Base-by-base conservation (phyloP, 352 stramenopile genomes). In the Hyaloperonospora arabidopsidis region DNA sequence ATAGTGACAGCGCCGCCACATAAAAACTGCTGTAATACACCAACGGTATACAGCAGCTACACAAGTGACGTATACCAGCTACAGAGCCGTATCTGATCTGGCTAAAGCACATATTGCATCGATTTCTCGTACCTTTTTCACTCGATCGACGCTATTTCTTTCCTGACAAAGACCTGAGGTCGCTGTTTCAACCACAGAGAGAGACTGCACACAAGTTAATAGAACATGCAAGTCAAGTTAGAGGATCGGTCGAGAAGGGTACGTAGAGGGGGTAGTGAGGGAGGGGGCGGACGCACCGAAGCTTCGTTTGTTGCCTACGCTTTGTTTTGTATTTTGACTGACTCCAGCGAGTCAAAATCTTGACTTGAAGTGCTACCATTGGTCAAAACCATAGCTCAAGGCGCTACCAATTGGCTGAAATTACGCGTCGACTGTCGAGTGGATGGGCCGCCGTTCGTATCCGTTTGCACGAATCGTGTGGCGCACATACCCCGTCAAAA, bases 321-420 rank as follows among this genome's bases (percentile, higher is more conserved):
- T 63, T 65, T 58, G 47, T 59, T 57, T 65, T 59, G 61, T 62
- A 57, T 56, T 13, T 60, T 64, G 63, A 21, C 40, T 63, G 49
- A 40, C 48, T 54, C 23, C 34, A 51, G 36, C 34, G 40, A 56
- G 52, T 36, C 47, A 25, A 45, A 69, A 63, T 69, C 57, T 64
- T 66, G 48, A 1, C n/a, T 17, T 32, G 8, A 48, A 14, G 14
- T 0, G 14, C 10, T 3, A 6, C 14, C 23, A 66, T 69, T 66
- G 57, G 62, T 45, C 5, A 12, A 63, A 57, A 63, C 1, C 14
- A 12, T 1, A 5, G 0, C 12, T 47, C 1, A 11, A 22, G 15
- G 15, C 13, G n/a, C 5, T 12, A 12, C 8, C 22, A 13, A 66
- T 63, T 65, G 57, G 57, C 14, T 38, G 15, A 49, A 60, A 25